Percentiles rank a stretch among this genome's conserved stretches.
Conservation (phyloP, 306 rosid genomes). For the Pueraria montana region DNA sequence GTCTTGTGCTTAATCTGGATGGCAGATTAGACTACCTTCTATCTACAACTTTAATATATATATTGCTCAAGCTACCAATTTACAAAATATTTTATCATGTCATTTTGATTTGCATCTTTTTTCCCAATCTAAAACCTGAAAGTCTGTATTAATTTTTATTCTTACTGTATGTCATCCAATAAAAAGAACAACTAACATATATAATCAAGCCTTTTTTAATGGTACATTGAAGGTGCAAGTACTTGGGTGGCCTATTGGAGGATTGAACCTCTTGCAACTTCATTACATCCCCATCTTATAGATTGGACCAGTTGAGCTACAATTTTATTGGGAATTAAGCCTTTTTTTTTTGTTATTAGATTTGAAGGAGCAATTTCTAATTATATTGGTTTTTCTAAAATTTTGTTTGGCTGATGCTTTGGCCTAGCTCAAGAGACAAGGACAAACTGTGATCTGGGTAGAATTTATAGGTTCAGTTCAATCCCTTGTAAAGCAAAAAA, state of each 20-base stretch:
- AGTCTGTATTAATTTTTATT: constrained; percentile 1
- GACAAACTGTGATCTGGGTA: too few species aligned
- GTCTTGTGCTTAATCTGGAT: constrained; percentile 26
- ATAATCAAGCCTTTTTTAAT: not conserved
- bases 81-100: constrained; percentile 23
- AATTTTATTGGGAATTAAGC: not conserved
- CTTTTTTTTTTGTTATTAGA: not conserved
- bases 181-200: constrained; percentile 1
- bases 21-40: not conserved
- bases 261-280: not conserved
- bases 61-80: too few species aligned
- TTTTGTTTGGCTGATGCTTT: constrained; percentile 12
- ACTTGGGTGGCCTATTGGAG: not conserved
- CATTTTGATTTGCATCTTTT: constrained; percentile 11
- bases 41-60: constrained; percentile 20
- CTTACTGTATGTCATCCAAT: not conserved
- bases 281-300: not conserved
- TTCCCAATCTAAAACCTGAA: constrained; percentile 7
- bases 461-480: too few species aligned
- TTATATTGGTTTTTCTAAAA: not conserved
- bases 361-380: constrained; percentile 8
- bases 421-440: not conserved
- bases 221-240: not conserved
- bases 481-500: not conserved
- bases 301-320: constrained; percentile 28